These are phyloP conservation scores for Oryza meridionalis DNA, from an alignment of 176 grass and related monocot genomes.

Conservation along the genomic window DNA sequence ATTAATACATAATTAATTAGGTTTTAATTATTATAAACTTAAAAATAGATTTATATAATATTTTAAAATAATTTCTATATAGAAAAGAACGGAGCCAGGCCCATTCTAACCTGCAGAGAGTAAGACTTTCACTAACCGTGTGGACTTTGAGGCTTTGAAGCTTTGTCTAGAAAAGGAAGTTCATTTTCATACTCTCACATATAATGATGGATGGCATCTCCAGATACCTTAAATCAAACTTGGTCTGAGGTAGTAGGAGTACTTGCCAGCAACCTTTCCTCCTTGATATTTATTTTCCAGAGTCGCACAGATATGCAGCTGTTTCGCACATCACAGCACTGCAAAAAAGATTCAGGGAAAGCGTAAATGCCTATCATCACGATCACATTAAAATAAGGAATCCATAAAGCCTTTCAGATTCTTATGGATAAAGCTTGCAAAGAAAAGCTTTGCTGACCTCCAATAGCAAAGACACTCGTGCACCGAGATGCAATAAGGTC, in stretches of 20 bases:
- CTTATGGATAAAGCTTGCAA: constrained; percentile 37
- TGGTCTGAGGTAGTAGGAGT: neutral
- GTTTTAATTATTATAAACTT: too few relatives aligned
- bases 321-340: neutral
- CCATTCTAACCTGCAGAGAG: neutral
- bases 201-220: constrained; percentile 8
- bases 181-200: constrained; percentile 6
- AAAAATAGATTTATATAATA: too few relatives aligned
- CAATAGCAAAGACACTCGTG: constrained; percentile 21
- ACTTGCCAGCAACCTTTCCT: constrained; percentile 8
- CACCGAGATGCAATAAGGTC: constrained; percentile 25
- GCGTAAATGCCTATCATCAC: constrained; percentile 6
- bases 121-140: constrained; percentile 5
- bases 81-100: too few relatives aligned
- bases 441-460: constrained; percentile 16
- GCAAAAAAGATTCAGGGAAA: constrained; percentile 24
- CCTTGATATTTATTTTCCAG: constrained; percentile 15
- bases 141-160: constrained; percentile 6
- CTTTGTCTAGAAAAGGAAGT: neutral
- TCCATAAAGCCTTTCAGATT: neutral
- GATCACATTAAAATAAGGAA: constrained; percentile 11
- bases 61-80: too few relatives aligned
- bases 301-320: constrained; percentile 5
- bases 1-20: too few relatives aligned
- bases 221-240: neutral